phyloP scores from a whole-genome alignment of 2,329 filamentous ascomycete genomes.

The Ophiostoma perfectum region DNA sequence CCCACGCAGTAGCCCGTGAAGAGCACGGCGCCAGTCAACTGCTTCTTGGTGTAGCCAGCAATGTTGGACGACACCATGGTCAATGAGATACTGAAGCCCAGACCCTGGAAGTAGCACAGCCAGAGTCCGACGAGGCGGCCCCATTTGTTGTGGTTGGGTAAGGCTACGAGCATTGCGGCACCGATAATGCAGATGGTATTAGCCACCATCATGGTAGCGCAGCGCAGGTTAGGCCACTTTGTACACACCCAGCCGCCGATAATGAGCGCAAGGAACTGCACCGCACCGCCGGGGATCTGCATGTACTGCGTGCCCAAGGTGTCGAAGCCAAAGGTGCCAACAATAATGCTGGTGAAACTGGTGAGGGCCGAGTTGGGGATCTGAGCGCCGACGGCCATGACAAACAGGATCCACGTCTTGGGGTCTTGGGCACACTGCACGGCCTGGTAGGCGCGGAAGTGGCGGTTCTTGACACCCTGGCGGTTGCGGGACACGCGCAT shows the following conservation, averaged over 20 bases:
- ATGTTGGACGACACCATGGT: slow-evolving; percentile 51
- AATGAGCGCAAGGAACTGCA: slow-evolving; percentile 51
- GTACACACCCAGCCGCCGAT: slow-evolving; percentile 48
- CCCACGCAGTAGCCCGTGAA: slow-evolving; percentile 51
- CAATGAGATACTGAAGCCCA: slow-evolving; percentile 46
- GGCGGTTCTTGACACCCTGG: slow-evolving; percentile 54
- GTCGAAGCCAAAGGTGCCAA: slow-evolving; percentile 33
- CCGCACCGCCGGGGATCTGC: slow-evolving; percentile 54
- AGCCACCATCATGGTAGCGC: slow-evolving; percentile 50
- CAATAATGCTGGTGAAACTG: slow-evolving; percentile 32
- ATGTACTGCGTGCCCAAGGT: slow-evolving; percentile 34
- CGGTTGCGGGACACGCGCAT: slow-evolving; percentile 51
- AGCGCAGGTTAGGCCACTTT: slow-evolving; percentile 48
- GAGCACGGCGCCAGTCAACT: slow-evolving; percentile 45
- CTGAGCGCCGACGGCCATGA: slow-evolving; percentile 30
- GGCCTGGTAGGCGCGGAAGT: slow-evolving; percentile 50
- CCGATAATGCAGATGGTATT: slow-evolving; percentile 52
- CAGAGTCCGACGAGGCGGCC: slow-evolving; percentile 52
- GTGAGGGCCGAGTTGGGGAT: slow-evolving; percentile 37
- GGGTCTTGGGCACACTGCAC: slow-evolving; percentile 53
- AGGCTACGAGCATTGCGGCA: slow-evolving; percentile 45
- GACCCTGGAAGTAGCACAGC: slow-evolving; percentile 34
- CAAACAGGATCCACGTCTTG: slow-evolving; percentile 53
- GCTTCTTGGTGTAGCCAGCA: slow-evolving; percentile 52
- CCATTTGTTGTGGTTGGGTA: slow-evolving; percentile 45